Conservation (phyloP, 192 early-diverging fungal species). For the Rhizophagus sp. region DNA sequence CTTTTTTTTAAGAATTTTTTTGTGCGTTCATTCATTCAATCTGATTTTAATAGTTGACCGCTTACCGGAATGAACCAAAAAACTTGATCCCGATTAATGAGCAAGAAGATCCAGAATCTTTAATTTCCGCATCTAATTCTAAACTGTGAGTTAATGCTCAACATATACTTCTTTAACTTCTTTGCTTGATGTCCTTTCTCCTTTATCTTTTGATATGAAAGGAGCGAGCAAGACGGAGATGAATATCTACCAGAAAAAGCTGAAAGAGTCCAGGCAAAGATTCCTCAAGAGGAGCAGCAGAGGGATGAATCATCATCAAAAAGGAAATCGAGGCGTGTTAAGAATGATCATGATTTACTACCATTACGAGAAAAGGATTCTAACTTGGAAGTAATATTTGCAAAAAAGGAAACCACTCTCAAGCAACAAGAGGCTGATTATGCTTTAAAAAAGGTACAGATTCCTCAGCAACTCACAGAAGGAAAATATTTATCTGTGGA, state of each 20-base stretch:
- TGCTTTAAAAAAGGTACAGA: too few relatives aligned
- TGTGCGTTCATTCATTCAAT: too few relatives aligned
- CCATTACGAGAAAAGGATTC: too few relatives aligned
- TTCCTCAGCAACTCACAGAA: not conserved
- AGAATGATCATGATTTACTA: too few relatives aligned
- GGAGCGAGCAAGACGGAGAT: not conserved
- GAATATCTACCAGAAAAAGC: too few relatives aligned
- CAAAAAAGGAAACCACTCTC: not conserved
- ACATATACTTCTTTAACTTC: not conserved
- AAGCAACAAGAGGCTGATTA: not conserved
- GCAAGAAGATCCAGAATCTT: not conserved
- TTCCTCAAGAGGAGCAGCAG: too few relatives aligned
- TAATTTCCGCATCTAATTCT: not conserved
- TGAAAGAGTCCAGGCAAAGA: too few relatives aligned
- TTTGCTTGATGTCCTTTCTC: not conserved
- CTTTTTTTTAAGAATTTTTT: not conserved
- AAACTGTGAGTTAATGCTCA: not conserved
- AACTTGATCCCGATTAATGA: not conserved
- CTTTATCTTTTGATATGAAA: not conserved
- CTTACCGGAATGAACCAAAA: not conserved
- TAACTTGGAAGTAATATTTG: too few relatives aligned
- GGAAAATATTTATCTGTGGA: not conserved
- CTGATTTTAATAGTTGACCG: not conserved
- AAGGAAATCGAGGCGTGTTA: too few relatives aligned
- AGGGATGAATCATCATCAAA: too few relatives aligned